These are phyloP conservation scores for Pseudogymnoascus sp. DNA, from an alignment of 2,329 filamentous ascomycete species.

Conservation along the genomic window DNA sequence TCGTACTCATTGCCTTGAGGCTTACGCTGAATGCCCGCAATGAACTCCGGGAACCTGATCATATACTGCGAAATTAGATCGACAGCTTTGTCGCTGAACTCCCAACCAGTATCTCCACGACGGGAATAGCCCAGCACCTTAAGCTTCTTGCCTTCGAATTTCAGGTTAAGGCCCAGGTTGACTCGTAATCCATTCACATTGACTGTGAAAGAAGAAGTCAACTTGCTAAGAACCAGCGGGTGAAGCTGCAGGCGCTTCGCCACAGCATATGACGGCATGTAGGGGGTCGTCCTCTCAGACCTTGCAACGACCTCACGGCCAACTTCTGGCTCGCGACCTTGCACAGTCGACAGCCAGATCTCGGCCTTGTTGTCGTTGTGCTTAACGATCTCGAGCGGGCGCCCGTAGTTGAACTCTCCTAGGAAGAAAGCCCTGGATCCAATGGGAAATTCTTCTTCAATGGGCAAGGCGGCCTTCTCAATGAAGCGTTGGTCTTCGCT, in stretches of 20 bases:
- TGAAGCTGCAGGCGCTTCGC: conserved; percentile 75
- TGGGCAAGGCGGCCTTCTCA: conserved; percentile 76
- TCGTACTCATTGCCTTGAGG: conserved; percentile 76
- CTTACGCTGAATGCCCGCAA: conserved; percentile 77
- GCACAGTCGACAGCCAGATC: conserved; percentile 65
- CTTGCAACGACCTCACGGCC: conserved; percentile 62
- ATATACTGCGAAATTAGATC: conserved; percentile 80
- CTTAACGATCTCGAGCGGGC: conserved; percentile 72
- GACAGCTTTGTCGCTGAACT: conserved; percentile 82
- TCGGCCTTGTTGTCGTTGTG: conserved; percentile 69
- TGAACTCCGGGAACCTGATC: conserved; percentile 89
- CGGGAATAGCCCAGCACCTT: conserved; percentile 95
- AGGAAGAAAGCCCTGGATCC: conserved; percentile 84
- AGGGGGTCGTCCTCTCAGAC: conserved; percentile 63
- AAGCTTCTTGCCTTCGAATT: conserved; percentile 90
- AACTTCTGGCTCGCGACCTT: conserved; percentile 72
- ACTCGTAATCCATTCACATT: conserved; percentile 72
- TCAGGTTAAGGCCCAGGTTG: conserved; percentile 90
- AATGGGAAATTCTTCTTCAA: conserved; percentile 84
- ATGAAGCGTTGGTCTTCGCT: conserved; percentile 91
- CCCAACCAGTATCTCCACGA: conserved; percentile 81
- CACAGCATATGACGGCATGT: conserved; percentile 82
- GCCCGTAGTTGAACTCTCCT: conserved; percentile 85
- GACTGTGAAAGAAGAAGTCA: conserved; percentile 89
- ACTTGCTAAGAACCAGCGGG: conserved; percentile 83